Conservation (phyloP, 768 basidiomycete genomes). For the Pulveroboletus frians region DNA sequence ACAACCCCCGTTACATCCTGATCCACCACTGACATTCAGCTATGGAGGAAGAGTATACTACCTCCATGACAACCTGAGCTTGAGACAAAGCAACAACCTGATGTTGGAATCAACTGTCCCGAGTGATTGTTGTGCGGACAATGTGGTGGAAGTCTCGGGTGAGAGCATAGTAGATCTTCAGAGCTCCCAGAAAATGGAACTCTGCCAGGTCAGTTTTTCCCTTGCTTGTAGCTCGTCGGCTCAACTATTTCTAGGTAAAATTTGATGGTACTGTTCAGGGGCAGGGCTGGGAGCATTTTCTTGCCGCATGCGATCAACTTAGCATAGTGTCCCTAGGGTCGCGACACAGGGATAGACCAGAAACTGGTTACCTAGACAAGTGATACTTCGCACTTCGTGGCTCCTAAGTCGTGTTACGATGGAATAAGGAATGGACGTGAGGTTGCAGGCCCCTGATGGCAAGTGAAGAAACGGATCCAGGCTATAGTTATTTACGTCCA, state of each 20-base stretch:
- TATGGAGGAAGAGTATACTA: slow-evolving; percentile 38
- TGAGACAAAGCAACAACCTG: slow-evolving; percentile 40
- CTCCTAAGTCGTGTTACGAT: slow-evolving; percentile 1
- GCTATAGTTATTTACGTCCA: slow-evolving; percentile 31
- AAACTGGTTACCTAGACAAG: slow-evolving; percentile 4
- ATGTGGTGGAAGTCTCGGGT: slow-evolving; percentile 23
- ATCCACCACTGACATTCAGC: slow-evolving; percentile 41
- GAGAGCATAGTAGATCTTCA: slow-evolving; percentile 55
- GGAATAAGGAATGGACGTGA: neutral
- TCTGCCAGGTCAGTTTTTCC: slow-evolving; percentile 47
- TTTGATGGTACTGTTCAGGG: slow-evolving; percentile 37
- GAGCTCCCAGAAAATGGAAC: slow-evolving; percentile 43
- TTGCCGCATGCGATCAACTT: slow-evolving; percentile 41
- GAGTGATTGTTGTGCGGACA: neutral
- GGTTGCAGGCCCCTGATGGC: neutral
- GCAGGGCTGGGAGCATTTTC: slow-evolving; percentile 42
- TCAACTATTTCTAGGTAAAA: slow-evolving; percentile 35
- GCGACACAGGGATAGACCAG: slow-evolving; percentile 18
- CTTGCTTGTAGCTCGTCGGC: neutral
- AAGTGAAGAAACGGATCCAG: neutral
- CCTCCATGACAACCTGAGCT: slow-evolving; percentile 42
- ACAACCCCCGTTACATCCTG: slow-evolving; percentile 43
- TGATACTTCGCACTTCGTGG: neutral
- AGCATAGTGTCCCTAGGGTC: slow-evolving; percentile 28
- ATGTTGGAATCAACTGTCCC: slow-evolving; percentile 6